A percentile compares a stretch with the other conserved stretches of the same genome.
These are phyloP conservation scores for Sistotremastrum suecicum DNA, from an alignment of 768 basidiomycete species.

Conservation along the genomic window DNA sequence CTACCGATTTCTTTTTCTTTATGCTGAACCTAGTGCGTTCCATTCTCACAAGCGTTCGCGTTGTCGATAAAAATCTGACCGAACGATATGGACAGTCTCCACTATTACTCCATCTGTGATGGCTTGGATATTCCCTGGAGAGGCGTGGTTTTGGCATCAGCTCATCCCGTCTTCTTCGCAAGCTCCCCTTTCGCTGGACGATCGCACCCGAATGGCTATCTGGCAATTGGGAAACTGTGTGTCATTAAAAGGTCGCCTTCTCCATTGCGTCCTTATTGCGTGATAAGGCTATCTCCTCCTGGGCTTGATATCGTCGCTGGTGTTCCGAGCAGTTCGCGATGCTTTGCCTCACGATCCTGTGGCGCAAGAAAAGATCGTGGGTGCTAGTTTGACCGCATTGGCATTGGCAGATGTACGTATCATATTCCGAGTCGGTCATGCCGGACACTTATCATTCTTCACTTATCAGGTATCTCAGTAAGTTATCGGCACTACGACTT, in stretches of 20 bases:
- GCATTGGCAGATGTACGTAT: constrained; percentile 55
- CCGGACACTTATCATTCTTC: not conserved
- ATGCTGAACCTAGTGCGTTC: constrained; percentile 44
- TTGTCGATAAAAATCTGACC: no score
- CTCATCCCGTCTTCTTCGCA: constrained; percentile 38
- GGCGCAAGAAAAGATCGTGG: constrained; percentile 56
- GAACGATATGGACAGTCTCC: constrained; percentile 21
- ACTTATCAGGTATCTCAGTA: constrained; percentile 44
- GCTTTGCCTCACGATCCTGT: constrained; percentile 38
- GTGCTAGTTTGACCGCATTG: constrained; percentile 45
- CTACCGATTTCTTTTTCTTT: constrained; percentile 48
- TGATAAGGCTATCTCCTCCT: constrained; percentile 44
- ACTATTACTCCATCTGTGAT: constrained; percentile 36
- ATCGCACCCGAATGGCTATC: constrained; percentile 43
- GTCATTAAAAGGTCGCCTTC: constrained; percentile 8
- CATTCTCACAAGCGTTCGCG: no score
- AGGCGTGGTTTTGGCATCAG: constrained; percentile 52
- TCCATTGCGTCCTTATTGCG: not conserved
- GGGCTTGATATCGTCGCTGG: constrained; percentile 48
- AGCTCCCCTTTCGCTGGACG: constrained; percentile 24
- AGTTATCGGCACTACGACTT: constrained; percentile 10
- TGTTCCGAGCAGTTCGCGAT: constrained; percentile 54
- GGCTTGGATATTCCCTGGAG: constrained; percentile 43
- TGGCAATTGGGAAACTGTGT: constrained; percentile 58
- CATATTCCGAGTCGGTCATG: constrained; percentile 3